Percentiles rank a stretch among this genome's conserved stretches.
Evolutionary conservation across 140 eudicot genomes (phyloP).

Genomic region (Flaveria floridana): DNA sequence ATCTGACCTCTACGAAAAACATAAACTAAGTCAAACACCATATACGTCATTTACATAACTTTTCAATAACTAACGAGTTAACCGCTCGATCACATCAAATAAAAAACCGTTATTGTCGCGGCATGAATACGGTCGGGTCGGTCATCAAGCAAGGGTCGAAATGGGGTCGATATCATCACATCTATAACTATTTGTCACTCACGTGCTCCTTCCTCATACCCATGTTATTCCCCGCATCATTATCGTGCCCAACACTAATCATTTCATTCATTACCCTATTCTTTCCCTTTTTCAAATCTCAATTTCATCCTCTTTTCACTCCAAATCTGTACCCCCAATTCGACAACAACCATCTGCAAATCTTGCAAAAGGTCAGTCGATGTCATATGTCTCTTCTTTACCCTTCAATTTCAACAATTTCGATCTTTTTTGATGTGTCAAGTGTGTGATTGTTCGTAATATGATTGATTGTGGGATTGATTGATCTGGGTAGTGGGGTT

Average conservation of each 20-base stretch:
- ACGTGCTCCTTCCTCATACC: conserved; percentile 27
- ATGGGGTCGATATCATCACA: background rate
- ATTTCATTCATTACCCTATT: conserved; percentile 3
- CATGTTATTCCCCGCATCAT: conserved; percentile 30
- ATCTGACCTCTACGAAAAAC: no score
- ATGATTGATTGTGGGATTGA: no score
- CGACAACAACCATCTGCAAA: conserved; percentile 5
- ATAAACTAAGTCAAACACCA: no score
- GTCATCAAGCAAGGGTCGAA: background rate
- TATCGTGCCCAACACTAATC: conserved; percentile 38
- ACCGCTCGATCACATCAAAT: no score
- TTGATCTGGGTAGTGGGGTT: no score
- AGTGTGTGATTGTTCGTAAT: background rate
- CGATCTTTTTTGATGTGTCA: conserved; percentile 9
- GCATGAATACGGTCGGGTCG: background rate
- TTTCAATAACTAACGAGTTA: no score
- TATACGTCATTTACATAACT: no score
- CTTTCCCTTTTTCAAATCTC: conserved; percentile 8
- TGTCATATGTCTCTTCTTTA: background rate
- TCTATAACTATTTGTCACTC: conserved; percentile 11
- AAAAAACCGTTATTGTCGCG: no score
- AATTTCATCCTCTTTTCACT: background rate
- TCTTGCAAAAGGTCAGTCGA: conserved; percentile 25
- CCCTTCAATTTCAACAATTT: conserved; percentile 11
- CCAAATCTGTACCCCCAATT: conserved; percentile 4